Base-by-base conservation (phyloP, 257 asterid genomes). In the Avicennia marina region DNA sequence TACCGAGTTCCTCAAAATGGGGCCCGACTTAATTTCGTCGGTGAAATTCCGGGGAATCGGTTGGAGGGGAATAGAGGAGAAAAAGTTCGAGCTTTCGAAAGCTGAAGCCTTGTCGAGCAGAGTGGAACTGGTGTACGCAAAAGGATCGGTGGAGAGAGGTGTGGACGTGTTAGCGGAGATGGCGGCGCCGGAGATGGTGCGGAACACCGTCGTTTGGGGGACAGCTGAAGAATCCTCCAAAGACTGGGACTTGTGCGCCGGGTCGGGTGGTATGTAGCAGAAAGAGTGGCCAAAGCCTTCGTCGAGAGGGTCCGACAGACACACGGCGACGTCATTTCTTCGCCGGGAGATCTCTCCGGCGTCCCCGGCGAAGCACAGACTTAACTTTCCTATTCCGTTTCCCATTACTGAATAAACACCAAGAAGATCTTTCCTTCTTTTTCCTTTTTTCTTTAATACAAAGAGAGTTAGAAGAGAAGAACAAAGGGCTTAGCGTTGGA, bases 241-340 rank as follows among this genome's bases (percentile, higher is more conserved):
- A 43, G 72, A 68, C 22, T 73, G 75, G 50, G 76, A 62, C 40
- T 79, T 81, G 32, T 63, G 72, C 53, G 34, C 64, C 7, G 81
- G 71, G 73, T 86, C 95, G 4, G 95, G 97, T 2, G 82, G 74
- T 54, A 81, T 80, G 81, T 91, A 88, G 75, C 90, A 85, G 74
- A 83, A 91, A 21, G 98, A 88, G 77, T 91, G 96, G 33, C 98
- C 98, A 26, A 91, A 21, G 0, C 98, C 98, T 59, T 91, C 98
- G 56, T 88, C 95, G 6, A 76, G 78, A 2, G 94, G 81, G 64
- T 83, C 87, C 1, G 90, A 70, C 0, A 75, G 11, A 33, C 56
- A 67, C 4, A 70, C 53, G 0, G 75, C 80, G 56, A 71, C 63
- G 67, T 79, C 95, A 60, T 75, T 75, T 11, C 82, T 71, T 11